A percentile compares a stretch with the other conserved stretches of the same genome.
These are phyloP conservation scores for Phytopythium mirpurense DNA, from an alignment of 352 stramenopile genomes.

Conservation along the genomic window DNA sequence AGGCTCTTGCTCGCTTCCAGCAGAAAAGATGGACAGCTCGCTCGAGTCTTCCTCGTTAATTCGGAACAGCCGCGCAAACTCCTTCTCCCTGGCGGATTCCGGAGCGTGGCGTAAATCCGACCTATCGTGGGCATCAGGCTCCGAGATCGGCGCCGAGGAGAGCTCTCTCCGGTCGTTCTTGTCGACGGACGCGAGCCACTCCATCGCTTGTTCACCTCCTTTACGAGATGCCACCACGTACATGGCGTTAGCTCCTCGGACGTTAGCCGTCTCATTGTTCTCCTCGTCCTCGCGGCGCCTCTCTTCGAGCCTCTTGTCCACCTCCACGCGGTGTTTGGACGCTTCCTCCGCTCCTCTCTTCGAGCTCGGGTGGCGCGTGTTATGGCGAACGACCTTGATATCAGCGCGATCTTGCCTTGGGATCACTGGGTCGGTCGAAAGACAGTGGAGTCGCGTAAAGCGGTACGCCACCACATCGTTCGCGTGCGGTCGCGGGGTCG, in stretches of 20 bases:
- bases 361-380: slow-evolving; percentile 26
- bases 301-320: slow-evolving; percentile 35
- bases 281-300: slow-evolving; percentile 27
- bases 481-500: slow-evolving; percentile 21
- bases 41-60: slow-evolving; percentile 26
- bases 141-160: not conserved
- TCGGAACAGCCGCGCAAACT: slow-evolving; percentile 42
- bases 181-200: slow-evolving; percentile 53
- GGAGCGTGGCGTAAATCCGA: too few species aligned
- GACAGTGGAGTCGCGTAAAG: slow-evolving; percentile 48
- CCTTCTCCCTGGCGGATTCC: slow-evolving; percentile 6
- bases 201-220: slow-evolving; percentile 35
- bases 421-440: slow-evolving; percentile 3
- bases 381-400: slow-evolving; percentile 58
- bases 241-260: slow-evolving; percentile 33
- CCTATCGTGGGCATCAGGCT: not conserved
- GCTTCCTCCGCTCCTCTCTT: slow-evolving; percentile 35
- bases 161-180: slow-evolving; percentile 24
- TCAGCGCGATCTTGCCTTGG: not conserved
- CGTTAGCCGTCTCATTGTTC: slow-evolving; percentile 23
- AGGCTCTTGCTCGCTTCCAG: slow-evolving; percentile 24
- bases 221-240: slow-evolving; percentile 23
- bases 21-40: slow-evolving; percentile 33
- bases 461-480: slow-evolving; percentile 50
- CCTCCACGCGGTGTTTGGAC: slow-evolving; percentile 26